Evolutionary conservation across 768 basidiomycete species (phyloP), one percentile per base, ranked within the genome.

Genomic region (Baorangia bicolor): DNA sequence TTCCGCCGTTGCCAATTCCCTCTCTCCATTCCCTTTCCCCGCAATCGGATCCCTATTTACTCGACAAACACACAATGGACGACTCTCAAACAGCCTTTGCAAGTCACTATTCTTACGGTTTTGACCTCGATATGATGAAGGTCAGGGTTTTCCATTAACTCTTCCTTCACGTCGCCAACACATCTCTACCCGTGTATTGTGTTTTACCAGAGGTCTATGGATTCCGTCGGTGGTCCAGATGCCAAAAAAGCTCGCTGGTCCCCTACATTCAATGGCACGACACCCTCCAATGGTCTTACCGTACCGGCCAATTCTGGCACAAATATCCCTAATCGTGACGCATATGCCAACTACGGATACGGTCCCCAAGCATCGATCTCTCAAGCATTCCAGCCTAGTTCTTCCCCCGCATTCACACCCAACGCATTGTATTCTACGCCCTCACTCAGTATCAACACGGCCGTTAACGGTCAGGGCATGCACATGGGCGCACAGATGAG

Each of bases 41-140:
- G 55, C 58, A 59, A 64, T 56, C 61, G 64, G 60, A 61, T 62
- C 60, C 11, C 45, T 45, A 42, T 61, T 65, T 67, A 50, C 56
- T 62, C 59, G 58, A 44, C 62, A 61, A 49, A 20, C 57, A 70
- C 62, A 57, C 74, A 62, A 86, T 90, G 89, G 87, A 88, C 78
- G 87, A 90, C 80, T 66, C 81, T 51, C 87, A 89, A 74, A 77
- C 87, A 70, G 80, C 80, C 47, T 89, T 88, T 70, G 82, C 83
- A 58, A 73, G 76, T 45, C 87, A 85, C 66, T 90, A 91, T 71
- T 79, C 81, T 59, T 91, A 88, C 81, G 76, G 73, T 55, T 88
- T 92, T 76, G 90, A 92, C 69, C 77, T 92, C 82, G 90, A 92
- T 74, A 92, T 92, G 90, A 92, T 91, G 89, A 92, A 92, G 88